These are phyloP conservation scores for Microsporum audouinii DNA, from an alignment of 2,329 filamentous ascomycete species.

Conservation along the genomic window DNA sequence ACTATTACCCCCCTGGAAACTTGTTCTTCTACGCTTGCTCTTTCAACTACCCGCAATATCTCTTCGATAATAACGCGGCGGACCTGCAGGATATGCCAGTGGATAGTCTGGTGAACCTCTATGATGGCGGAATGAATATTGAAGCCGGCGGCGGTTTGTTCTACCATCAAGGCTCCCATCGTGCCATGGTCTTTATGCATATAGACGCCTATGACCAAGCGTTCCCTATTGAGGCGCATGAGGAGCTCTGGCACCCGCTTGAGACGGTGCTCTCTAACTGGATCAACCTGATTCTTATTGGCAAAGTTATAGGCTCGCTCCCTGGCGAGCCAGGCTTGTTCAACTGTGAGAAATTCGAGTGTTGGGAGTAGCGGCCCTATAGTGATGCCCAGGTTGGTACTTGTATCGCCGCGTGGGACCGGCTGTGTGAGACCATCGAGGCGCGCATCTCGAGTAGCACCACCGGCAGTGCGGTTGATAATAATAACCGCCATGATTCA, in stretches of 20 bases:
- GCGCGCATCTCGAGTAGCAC: not conserved
- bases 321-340: constrained; percentile 15
- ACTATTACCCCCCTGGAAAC: not conserved
- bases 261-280: constrained; percentile 19
- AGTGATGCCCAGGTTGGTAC: constrained; percentile 12
- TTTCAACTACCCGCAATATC: not conserved
- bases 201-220: constrained; percentile 8
- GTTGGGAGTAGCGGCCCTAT: constrained; percentile 25
- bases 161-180: constrained; percentile 18
- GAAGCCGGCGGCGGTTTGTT: constrained; percentile 19
- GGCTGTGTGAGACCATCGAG: constrained; percentile 1
- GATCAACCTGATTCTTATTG: constrained; percentile 18
- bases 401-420: constrained; percentile 5
- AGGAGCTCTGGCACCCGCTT: constrained; percentile 18
- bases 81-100: constrained; percentile 4
- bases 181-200: constrained; percentile 13
- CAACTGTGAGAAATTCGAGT: constrained; percentile 14
- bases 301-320: constrained; percentile 13
- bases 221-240: constrained; percentile 14
- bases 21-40: not conserved
- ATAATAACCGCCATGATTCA: not conserved
- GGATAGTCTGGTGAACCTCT: constrained; percentile 15
- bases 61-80: constrained; percentile 14
- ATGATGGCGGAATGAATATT: not conserved
- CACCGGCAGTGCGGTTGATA: not conserved